phyloP scores from a whole-genome alignment of 768 basidiomycete species.

The Floccularia luteovirens region DNA sequence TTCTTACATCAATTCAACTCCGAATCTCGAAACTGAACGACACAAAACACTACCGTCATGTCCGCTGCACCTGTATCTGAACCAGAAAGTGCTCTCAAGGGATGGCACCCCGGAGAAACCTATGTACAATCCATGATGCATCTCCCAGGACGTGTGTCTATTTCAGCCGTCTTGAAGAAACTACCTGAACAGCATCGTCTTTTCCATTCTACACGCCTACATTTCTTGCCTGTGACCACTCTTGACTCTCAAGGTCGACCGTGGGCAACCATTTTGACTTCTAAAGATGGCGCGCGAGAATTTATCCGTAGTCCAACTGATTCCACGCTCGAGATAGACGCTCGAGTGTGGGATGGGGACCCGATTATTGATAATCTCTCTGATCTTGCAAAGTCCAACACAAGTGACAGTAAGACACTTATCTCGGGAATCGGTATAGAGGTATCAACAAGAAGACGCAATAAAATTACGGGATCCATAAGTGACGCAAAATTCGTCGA shows the following conservation, averaged over 20 bases:
- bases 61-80: too few relatives aligned
- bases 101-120: slow-evolving; percentile 19
- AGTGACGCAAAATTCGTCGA: slow-evolving; percentile 3
- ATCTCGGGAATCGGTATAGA: slow-evolving; percentile 42
- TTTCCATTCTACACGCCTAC: slow-evolving; percentile 19
- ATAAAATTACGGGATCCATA: slow-evolving; percentile 38
- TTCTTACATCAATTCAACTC: too few relatives aligned
- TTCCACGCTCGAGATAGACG: slow-evolving; percentile 12
- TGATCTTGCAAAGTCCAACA: not conserved
- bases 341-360: slow-evolving; percentile 24
- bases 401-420: slow-evolving; percentile 15
- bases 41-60: too few relatives aligned
- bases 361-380: slow-evolving; percentile 24
- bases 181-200: slow-evolving; percentile 22
- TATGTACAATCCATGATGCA: slow-evolving; percentile 16
- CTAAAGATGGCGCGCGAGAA: slow-evolving; percentile 13
- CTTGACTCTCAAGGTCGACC: slow-evolving; percentile 20
- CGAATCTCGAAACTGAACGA: too few relatives aligned
- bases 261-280: slow-evolving; percentile 22
- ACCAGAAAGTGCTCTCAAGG: slow-evolving; percentile 7
- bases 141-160: slow-evolving; percentile 13
- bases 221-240: slow-evolving; percentile 21
- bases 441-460: slow-evolving; percentile 34
- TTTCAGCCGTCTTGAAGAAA: slow-evolving; percentile 13
- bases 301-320: slow-evolving; percentile 19